Conservation (phyloP, 225 moss, liverwort and hornwort genomes). For the Asterella californica region DNA sequence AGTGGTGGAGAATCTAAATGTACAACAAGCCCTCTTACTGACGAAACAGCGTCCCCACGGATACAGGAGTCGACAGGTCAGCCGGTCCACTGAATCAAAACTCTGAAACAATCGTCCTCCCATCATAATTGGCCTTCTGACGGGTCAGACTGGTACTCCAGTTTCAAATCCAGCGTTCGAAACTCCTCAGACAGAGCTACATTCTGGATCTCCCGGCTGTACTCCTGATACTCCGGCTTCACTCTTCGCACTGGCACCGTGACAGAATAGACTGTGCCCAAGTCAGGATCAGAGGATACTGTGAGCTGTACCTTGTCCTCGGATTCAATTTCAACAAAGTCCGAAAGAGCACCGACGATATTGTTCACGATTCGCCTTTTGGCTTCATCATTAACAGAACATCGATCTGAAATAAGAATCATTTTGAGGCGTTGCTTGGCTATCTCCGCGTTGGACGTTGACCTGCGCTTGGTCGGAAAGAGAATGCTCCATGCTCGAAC, state of each 20-base stretch:
- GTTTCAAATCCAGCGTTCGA: conserved; percentile 53
- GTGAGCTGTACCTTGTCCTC: conserved; percentile 94
- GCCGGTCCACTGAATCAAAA: background rate
- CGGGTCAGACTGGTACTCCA: conserved; percentile 29
- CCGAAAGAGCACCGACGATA: conserved; percentile 88
- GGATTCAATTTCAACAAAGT: conserved; percentile 94
- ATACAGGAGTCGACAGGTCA: background rate
- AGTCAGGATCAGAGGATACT: conserved; percentile 71
- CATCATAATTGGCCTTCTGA: conserved; percentile 3
- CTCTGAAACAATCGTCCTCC: too few species aligned
- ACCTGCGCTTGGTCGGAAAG: conserved; percentile 56
- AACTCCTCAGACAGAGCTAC: conserved; percentile 50
- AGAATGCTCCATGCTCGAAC: conserved; percentile 80
- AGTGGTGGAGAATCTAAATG: background rate
- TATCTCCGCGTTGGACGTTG: conserved; percentile 68
- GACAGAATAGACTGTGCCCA: conserved; percentile 94
- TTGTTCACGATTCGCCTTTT: conserved; percentile 91
- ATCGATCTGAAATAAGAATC: conserved; percentile 94
- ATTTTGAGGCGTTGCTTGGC: conserved; percentile 92
- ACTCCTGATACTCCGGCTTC: conserved; percentile 85
- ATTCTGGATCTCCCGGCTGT: conserved; percentile 73
- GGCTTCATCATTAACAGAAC: conserved; percentile 94
- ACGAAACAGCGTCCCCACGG: background rate
- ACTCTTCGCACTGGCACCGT: conserved; percentile 88
- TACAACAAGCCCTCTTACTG: background rate